Evolutionary conservation across 805 yeast genomes (phyloP).

Genomic region (Kregervanrija delftensis): DNA sequence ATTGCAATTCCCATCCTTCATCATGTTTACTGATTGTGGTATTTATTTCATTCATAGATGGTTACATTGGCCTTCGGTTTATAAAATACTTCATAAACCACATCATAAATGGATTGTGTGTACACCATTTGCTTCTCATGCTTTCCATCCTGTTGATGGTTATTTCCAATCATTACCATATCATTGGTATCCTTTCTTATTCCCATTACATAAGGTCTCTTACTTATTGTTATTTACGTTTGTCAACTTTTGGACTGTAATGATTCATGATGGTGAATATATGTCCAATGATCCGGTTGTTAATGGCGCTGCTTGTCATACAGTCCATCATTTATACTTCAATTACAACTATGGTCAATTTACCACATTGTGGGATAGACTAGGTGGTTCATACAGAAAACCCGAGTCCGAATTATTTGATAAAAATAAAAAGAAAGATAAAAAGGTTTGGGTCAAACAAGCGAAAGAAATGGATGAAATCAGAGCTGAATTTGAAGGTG

Average conservation of each 20-base stretch:
- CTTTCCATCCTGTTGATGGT: conserved; percentile 98
- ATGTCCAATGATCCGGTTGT: conserved; percentile 87
- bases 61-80: conserved; percentile 88
- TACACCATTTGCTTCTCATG: conserved; percentile 97
- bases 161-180: conserved; percentile 89
- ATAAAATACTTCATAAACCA: conserved; percentile 86
- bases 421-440: conserved; percentile 47
- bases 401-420: conserved; percentile 87
- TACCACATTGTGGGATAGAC: conserved; percentile 96
- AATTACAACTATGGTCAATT: conserved; percentile 98
- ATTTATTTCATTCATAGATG: conserved; percentile 88
- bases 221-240: conserved; percentile 79
- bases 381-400: conserved; percentile 87
- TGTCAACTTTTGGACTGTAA: conserved; percentile 96
- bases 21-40: conserved; percentile 90
- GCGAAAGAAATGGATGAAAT: conserved; percentile 69
- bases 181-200: conserved; percentile 83
- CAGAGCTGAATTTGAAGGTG: conserved; percentile 75
- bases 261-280: conserved; percentile 98
- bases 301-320: conserved; percentile 98
- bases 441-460: conserved; percentile 64
- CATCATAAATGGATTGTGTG: conserved; percentile 99
- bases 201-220: conserved; percentile 86
- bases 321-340: conserved; percentile 93
- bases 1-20: conserved; percentile 67